Conservation (phyloP, 352 stramenopile genomes). For the Pythium grandisporangium region DNA sequence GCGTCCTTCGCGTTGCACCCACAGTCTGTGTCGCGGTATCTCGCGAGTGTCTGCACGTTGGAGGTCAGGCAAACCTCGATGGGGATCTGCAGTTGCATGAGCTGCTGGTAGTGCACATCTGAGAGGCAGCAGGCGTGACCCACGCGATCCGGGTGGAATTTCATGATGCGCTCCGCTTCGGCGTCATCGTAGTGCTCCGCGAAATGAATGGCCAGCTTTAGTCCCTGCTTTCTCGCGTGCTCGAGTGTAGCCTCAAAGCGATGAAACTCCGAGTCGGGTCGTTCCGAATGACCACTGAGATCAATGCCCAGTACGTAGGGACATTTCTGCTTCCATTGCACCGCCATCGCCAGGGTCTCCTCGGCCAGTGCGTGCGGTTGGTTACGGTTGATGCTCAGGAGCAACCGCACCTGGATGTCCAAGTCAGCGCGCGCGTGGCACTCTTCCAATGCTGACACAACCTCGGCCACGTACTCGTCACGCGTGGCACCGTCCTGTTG, state of each 20-base stretch:
- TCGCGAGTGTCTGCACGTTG: slow-evolving; percentile 90
- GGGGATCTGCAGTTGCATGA: slow-evolving; percentile 68
- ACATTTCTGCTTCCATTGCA: slow-evolving; percentile 39
- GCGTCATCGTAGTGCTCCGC: slow-evolving; percentile 85
- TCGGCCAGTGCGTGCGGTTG: slow-evolving; percentile 48
- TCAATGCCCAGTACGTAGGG: slow-evolving; percentile 77
- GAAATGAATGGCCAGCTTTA: slow-evolving; percentile 90
- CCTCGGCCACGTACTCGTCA: slow-evolving; percentile 60
- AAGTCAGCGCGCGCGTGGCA: slow-evolving; percentile 42
- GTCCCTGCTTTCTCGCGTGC: slow-evolving; percentile 45
- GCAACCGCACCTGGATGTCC: slow-evolving; percentile 61
- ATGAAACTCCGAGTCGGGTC: slow-evolving; percentile 72
- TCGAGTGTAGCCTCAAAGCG: slow-evolving; percentile 76
- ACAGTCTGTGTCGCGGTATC: slow-evolving; percentile 34
- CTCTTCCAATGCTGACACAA: slow-evolving; percentile 56
- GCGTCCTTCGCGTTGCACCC: slow-evolving; percentile 29
- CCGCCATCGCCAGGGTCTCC: slow-evolving; percentile 49
- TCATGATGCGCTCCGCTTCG: slow-evolving; percentile 75
- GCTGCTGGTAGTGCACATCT: slow-evolving; percentile 51
- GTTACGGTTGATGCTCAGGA: slow-evolving; percentile 81
- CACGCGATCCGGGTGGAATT: slow-evolving; percentile 87
- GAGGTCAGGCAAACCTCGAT: slow-evolving; percentile 92
- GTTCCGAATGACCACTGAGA: slow-evolving; percentile 77
- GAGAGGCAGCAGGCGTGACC: slow-evolving; percentile 87
- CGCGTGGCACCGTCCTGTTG: slow-evolving; percentile 39